These are phyloP conservation scores for Chalara sp. DNA, from an alignment of 2,329 filamentous ascomycete species.

Conservation along the genomic window DNA sequence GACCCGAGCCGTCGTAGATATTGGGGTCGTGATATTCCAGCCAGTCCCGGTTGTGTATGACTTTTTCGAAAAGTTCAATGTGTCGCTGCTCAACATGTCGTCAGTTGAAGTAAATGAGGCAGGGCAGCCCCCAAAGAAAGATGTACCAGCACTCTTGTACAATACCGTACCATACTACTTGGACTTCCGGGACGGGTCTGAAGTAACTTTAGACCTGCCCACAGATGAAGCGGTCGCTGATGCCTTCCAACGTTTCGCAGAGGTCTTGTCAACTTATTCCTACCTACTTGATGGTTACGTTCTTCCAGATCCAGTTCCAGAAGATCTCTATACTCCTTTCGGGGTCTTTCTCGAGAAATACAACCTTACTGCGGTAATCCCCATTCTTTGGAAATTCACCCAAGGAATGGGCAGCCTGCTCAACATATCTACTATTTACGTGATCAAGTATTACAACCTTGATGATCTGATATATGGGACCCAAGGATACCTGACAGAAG, in stretches of 20 bases:
- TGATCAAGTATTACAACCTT: not conserved
- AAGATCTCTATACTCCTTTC: slow-evolving; percentile 7
- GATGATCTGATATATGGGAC: no score
- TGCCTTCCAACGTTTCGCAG: not conserved
- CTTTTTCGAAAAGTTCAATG: no score
- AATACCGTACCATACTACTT: no score
- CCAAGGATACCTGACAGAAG: no score
- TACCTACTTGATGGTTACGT: not conserved
- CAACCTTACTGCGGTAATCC: not conserved
- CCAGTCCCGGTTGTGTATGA: no score
- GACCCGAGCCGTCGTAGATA: slow-evolving; percentile 29
- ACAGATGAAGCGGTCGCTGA: slow-evolving; percentile 7
- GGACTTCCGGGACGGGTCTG: no score
- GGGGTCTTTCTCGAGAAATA: slow-evolving; percentile 8
- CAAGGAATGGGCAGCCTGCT: slow-evolving; percentile 5
- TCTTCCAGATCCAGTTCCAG: slow-evolving; percentile 7
- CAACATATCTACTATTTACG: slow-evolving; percentile 3
- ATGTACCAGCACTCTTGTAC: no score
- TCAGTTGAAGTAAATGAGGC: no score
- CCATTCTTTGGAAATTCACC: not conserved
- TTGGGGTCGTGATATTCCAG: slow-evolving; percentile 23
- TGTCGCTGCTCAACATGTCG: no score
- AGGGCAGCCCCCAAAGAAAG: no score
- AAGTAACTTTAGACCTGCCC: no score
- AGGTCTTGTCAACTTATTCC: no score